A percentile compares a stretch with the other conserved stretches of the same genome.
Evolutionary conservation across 2,329 filamentous ascomycete genomes (phyloP).

Genomic region (Rutstroemia sydowiana): DNA sequence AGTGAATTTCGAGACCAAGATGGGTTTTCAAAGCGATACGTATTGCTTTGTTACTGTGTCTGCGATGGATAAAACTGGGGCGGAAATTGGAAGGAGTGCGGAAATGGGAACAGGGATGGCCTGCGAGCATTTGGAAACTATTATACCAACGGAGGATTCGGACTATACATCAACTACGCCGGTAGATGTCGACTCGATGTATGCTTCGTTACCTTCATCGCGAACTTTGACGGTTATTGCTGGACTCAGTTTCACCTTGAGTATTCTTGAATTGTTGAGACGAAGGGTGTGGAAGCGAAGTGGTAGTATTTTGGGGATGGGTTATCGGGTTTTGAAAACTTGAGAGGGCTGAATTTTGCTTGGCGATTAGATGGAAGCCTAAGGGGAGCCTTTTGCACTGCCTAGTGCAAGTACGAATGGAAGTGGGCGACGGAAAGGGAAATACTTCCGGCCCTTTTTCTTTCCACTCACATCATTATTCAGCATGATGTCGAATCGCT

Average conservation of each 20-base stretch:
- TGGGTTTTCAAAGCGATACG: not conserved
- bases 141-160: not conserved
- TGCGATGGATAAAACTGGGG: not conserved
- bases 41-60: not conserved
- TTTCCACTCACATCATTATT: no score
- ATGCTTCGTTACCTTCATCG: not conserved
- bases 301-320: not conserved
- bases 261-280: not conserved
- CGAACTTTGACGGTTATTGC: not conserved
- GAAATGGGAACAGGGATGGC: not conserved
- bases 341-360: no score
- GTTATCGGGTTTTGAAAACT: no score
- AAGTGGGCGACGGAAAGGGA: no score
- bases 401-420: no score
- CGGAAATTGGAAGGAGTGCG: not conserved
- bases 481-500: no score
- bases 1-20: not conserved
- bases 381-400: no score
- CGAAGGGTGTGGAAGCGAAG: not conserved
- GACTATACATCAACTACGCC: no score
- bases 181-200: not conserved
- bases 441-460: no score
- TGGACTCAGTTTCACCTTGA: not conserved
- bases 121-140: not conserved
- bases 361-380: no score